Percentiles rank a stretch among this genome's conserved stretches.
These are phyloP conservation scores for Moesziomyces globuligerus DNA, from an alignment of 1,284 basidiomycete species.

Conservation along the genomic window DNA sequence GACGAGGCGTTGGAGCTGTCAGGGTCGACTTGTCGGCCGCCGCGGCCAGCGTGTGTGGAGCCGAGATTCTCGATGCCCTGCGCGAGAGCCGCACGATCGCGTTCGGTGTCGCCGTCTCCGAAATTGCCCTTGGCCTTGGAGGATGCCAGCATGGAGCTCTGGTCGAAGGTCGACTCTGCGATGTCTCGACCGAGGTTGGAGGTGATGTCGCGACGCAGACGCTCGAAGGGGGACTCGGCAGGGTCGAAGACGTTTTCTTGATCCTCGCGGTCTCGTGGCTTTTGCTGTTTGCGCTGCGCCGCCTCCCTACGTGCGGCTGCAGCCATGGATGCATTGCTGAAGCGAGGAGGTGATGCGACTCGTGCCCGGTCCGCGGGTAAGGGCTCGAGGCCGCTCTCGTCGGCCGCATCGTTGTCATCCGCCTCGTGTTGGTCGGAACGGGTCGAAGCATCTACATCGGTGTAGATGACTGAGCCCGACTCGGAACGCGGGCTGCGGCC, in stretches of 20 bases:
- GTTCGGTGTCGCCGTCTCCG: slow-evolving; percentile 13
- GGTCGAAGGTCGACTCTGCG: slow-evolving; percentile 24
- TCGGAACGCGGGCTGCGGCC: slow-evolving; percentile 35
- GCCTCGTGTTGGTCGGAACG: slow-evolving; percentile 9
- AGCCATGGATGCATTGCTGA: slow-evolving; percentile 68
- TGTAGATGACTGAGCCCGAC: slow-evolving; percentile 32
- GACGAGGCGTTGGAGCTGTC: slow-evolving; percentile 38
- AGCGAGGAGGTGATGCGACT: slow-evolving; percentile 72
- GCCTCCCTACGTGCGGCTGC: slow-evolving; percentile 74
- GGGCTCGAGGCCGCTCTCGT: slow-evolving; percentile 34
- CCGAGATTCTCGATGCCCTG: slow-evolving; percentile 35
- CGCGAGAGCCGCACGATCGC: slow-evolving; percentile 37
- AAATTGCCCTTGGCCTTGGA: slow-evolving; percentile 11
- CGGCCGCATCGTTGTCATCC: slow-evolving; percentile 20
- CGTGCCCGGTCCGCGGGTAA: slow-evolving; percentile 71
- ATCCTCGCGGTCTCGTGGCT: slow-evolving; percentile 25
- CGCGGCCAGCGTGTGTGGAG: slow-evolving; percentile 12
- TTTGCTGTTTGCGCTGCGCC: slow-evolving; percentile 34
- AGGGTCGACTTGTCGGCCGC: slow-evolving; percentile 16
- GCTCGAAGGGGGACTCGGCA: slow-evolving; percentile 79
- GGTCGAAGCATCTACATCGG: slow-evolving; percentile 29
- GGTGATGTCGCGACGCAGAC: slow-evolving; percentile 68
- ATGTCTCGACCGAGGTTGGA: slow-evolving; percentile 28
- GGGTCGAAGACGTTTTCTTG: slow-evolving; percentile 38
- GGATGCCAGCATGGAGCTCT: slow-evolving; percentile 20